Base-by-base conservation (phyloP, 495 filamentous ascomycete genomes). In the Penicillium samsonianum region DNA sequence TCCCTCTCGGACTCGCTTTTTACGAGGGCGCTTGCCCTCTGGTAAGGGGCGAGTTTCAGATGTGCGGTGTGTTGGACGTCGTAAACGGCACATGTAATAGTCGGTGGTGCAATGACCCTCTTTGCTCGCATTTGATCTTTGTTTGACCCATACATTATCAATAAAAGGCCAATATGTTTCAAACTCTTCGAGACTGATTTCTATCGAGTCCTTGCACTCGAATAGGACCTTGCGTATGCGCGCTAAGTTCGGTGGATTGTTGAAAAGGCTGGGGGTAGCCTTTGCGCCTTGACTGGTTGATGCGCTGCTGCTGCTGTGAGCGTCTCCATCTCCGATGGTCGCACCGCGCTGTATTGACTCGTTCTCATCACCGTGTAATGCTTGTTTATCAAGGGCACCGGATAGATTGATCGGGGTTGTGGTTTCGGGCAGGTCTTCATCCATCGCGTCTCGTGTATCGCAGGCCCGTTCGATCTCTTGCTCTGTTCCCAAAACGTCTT, bases 151-250 rank as follows among this genome's bases (percentile, higher is more conserved):
- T 16, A 81, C 77, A 62, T 82, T 82, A 50, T 81, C 78, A 26
- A 82, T 77, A 46, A 80, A 82, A 3, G 78, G 79, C 78, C 78
- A 82, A 58, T 82, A 81, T 14, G 72, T 78, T 50, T 82, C 78
- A 45, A 81, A 80, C 35, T 82, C 79, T 20, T 75, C 69, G 35
- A 76, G 61, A 20, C 72, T 79, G 54, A 80, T 79, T 62, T 81
- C 80, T 45, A 82, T 81, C 14, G 76, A 75, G 37, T 82, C 78
- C 35, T 72, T 77, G 65, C 79, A 75, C 45, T 82, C 79, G 43
- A 81, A 81, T 47, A 82, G 60, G 2, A 78, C 72, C 49, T 72
- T 68, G 33, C 79, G 72, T 62, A 82, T 80, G 25, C 64, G 65
- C 26, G 73, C 67, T 17, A 82, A 61, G 37, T 80, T 76, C 10